Percentiles rank a stretch among this genome's conserved stretches.
Conservation (phyloP, 2,329 filamentous ascomycete species). For the Talaromyces sp. region DNA sequence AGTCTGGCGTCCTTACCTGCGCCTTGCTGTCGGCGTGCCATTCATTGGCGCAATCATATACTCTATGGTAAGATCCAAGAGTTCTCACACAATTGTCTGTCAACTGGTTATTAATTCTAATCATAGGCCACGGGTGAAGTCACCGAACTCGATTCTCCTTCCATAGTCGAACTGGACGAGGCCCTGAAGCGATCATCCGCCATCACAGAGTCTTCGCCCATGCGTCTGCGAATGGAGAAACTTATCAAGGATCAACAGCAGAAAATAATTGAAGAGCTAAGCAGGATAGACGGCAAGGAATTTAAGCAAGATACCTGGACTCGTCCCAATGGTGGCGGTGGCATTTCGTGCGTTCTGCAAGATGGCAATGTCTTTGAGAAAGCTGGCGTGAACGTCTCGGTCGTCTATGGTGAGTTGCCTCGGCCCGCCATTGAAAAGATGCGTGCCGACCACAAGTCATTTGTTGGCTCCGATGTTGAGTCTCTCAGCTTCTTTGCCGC, state of each 20-base stretch:
- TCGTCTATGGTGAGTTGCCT: slow-evolving; percentile 90
- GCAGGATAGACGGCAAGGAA: slow-evolving; percentile 77
- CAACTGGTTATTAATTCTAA: background rate
- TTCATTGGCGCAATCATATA: slow-evolving; percentile 54
- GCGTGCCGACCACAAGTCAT: slow-evolving; percentile 90
- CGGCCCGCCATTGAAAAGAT: slow-evolving; percentile 88
- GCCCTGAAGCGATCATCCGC: slow-evolving; percentile 76
- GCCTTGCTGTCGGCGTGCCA: slow-evolving; percentile 52
- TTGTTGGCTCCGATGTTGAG: slow-evolving; percentile 74
- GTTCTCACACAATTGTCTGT: background rate
- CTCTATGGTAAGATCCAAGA: slow-evolving; percentile 49
- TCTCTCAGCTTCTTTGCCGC: slow-evolving; percentile 93
- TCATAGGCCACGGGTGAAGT: slow-evolving; percentile 40
- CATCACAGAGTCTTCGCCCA: slow-evolving; percentile 78
- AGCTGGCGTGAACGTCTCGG: slow-evolving; percentile 89
- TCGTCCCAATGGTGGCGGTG: slow-evolving; percentile 84
- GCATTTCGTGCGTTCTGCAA: slow-evolving; percentile 91
- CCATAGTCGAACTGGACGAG: slow-evolving; percentile 83
- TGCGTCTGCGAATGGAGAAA: slow-evolving; percentile 96
- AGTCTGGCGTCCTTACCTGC: slow-evolving; percentile 51
- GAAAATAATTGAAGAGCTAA: slow-evolving; percentile 80
- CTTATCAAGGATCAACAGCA: slow-evolving; percentile 93
- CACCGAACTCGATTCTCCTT: slow-evolving; percentile 50
- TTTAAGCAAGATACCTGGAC: slow-evolving; percentile 88
- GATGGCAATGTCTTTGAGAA: slow-evolving; percentile 98